Base-by-base conservation (phyloP, 371 early-diverging fungal genomes). In the Mucor plumbeus region DNA sequence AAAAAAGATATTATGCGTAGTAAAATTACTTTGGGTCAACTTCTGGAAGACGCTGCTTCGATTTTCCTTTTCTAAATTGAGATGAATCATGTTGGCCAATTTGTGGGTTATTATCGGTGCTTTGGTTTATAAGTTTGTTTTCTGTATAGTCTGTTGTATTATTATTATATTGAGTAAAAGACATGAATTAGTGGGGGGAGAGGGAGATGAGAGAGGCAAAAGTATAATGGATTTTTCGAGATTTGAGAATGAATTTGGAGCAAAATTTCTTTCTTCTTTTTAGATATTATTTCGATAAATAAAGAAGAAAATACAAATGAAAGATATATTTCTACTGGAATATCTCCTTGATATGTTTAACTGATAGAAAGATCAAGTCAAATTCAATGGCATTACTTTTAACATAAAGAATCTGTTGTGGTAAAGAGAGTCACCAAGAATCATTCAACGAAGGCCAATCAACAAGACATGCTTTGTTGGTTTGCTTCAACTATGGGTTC, bases 101-200 rank as follows among this genome's bases (percentile, higher is more conserved):
- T 48, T 58, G 36, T 9, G 54, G 43, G 31, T 41, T 44, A 19
- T 50, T 34, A 36, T 11, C 14, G 21, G 43, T 56, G 11, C 64
- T 50, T 61, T 69, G 68, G 54, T 15, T 34, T 68, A 50, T 50
- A 50, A 21, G 26, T 50, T 50, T 26, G 26, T 50, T 19, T 10
- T 50, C 26, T 50, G 50, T 50, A 50, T 26, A 26, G 3, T 50
- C 50, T 50, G 50, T 50, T 50, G 26, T 54, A 17, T 64, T 38
- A 33, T 34, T 53, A 39, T 61, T 50, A 56, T 60, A 54, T 60
- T 35, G 61, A 70, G 73, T 73, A 73, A 73, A 69, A 69, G 78
- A 78, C 78, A 78, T 78, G 75, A 78, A 78, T 57, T 64, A 53
- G 68, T 39, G 26, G 44, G 38, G 33, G n/a, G 26, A 55, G 33